Evolutionary conservation across 192 early-diverging fungal genomes (phyloP).

Genomic region (Gaertneriomyces sp.): DNA sequence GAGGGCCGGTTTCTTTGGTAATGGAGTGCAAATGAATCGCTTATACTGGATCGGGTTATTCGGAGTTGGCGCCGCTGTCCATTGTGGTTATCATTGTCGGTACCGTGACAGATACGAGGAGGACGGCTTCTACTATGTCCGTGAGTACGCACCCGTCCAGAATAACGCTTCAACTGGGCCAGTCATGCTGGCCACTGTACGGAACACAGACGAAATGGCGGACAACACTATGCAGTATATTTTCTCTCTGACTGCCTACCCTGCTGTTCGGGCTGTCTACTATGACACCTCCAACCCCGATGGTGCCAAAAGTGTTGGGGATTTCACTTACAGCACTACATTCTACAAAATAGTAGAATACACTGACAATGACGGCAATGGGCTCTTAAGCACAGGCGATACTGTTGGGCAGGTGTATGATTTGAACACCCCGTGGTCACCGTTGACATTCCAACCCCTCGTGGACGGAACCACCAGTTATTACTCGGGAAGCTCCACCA

Average conservation of each 20-base stretch:
- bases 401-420: not conserved
- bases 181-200: not conserved
- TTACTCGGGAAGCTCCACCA: not conserved
- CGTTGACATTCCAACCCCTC: not conserved
- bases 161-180: not conserved
- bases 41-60: not conserved
- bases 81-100: slow-evolving; percentile 14
- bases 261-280: slow-evolving; percentile 1
- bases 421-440: not conserved
- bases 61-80: not conserved
- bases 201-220: slow-evolving; percentile 6
- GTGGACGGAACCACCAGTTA: not conserved
- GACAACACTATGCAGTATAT: slow-evolving; percentile 19
- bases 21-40: not conserved
- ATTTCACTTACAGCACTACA: slow-evolving; percentile 9
- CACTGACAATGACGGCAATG: slow-evolving; percentile 4
- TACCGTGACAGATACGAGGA: slow-evolving; percentile 8
- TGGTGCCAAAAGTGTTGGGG: not conserved
- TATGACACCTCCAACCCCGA: not conserved
- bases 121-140: slow-evolving; percentile 12
- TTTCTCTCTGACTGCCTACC: not conserved
- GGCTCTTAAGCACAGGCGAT: slow-evolving; percentile 1
- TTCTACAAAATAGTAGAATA: slow-evolving; percentile 13
- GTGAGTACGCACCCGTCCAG: not conserved
- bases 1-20: not conserved